Evolutionary conservation across 352 stramenopile genomes (phyloP), one percentile per base, ranked within the genome.

Genomic region (Phytopythium helicoides): DNA sequence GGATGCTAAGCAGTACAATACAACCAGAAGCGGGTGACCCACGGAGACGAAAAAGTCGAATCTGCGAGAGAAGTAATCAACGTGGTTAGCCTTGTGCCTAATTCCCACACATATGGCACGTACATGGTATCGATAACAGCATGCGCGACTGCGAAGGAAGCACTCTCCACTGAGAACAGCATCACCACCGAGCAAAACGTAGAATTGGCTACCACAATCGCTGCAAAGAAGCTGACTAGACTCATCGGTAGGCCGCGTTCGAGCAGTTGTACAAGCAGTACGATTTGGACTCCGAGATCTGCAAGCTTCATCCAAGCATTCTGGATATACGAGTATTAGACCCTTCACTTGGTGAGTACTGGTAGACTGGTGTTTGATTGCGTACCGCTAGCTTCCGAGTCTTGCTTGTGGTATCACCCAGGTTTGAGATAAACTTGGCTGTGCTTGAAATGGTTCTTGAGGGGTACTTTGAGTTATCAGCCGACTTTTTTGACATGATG

Each of bases 111-210:
- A 15, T 22, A 45, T 19, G 5, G 18, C 41, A 47, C 54, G 14
- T 64, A 76, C 69, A 57, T 47, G 8, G 66, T 63, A 37, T 81
- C 71, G 6, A 73, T 23, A 1, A 73, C 23, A 7, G 47, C 48
- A 15, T 75, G 56, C 0, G 34, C 35, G 1, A 58, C 14, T 25
- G 42, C 31, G 0, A 64, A 16, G 14, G 54, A 51, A 0, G 58
- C 55, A 16, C 48, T 41, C 14, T 64, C 7, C 6, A 42, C 38
- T 0, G 57, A 41, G 7, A 64, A n/a, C 11, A 66, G 57, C 62
- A 71, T 71, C 1, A 51, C 48, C 3, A 47, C 18, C 7, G 45
- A 48, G 26, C 48, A 64, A 2, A 37, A 35, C 15, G 56, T 15
- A 2, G 62, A 52, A 15, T 71, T 66, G 4, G 36, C 59, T 11